Evolutionary conservation across 129 eudicot species (phyloP).

Genomic region (Flaveria brownii): DNA sequence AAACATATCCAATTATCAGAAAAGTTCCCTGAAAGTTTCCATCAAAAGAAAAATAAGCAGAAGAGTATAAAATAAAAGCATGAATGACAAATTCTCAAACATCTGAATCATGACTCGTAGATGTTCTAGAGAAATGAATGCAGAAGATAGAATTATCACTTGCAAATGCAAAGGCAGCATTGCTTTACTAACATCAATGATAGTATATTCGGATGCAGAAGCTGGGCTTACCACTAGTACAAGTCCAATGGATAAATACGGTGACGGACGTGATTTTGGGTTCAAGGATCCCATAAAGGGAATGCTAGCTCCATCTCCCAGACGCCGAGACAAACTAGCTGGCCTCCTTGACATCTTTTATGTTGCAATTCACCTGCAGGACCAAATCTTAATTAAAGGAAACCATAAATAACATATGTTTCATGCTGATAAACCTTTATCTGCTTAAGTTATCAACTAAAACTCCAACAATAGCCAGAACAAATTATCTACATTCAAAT

Average conservation of each 20-base stretch:
- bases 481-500: background rate
- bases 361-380: conserved; percentile 36
- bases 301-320: conserved; percentile 63
- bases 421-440: background rate
- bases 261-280: conserved; percentile 79
- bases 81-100: background rate
- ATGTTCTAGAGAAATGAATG: background rate
- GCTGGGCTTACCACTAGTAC: conserved; percentile 62
- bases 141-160: background rate
- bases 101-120: background rate
- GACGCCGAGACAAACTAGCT: conserved; percentile 61
- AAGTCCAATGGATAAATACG: conserved; percentile 64
- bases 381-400: conserved; percentile 17
- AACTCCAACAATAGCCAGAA: background rate
- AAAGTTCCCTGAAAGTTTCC: conserved; percentile 75
- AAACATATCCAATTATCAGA: conserved; percentile 80
- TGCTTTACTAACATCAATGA: background rate
- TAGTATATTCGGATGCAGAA: background rate
- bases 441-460: background rate
- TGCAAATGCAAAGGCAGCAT: conserved; percentile 6
- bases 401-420: conserved; percentile 7
- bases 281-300: conserved; percentile 73
- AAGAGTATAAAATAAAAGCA: conserved; percentile 14
- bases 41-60: conserved; percentile 5
- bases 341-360: conserved; percentile 88